Conservation (phyloP, 2,329 filamentous ascomycete genomes). For the Leptographium radiaticola region DNA sequence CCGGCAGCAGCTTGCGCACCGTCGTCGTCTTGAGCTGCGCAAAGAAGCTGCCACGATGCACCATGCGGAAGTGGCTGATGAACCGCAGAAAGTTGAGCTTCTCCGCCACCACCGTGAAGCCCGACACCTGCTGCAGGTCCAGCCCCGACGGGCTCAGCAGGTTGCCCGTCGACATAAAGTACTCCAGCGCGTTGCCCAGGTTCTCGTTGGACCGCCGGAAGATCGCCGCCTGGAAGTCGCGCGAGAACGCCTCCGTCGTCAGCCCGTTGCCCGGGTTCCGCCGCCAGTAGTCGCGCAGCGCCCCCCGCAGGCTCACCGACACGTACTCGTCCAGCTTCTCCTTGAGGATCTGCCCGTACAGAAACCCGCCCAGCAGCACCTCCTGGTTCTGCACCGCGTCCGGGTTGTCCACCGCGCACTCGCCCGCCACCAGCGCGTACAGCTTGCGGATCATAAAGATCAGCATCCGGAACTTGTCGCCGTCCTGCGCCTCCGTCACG, state of each 20-base stretch:
- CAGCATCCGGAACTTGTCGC: constrained; percentile 86
- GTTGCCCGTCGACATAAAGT: constrained; percentile 94
- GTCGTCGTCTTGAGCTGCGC: constrained; percentile 95
- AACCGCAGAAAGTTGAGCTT: constrained; percentile 99
- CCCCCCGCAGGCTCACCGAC: constrained; percentile 33
- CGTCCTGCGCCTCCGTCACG: constrained; percentile 71
- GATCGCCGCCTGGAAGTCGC: constrained; percentile 67
- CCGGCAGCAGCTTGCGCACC: constrained; percentile 85
- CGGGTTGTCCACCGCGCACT: constrained; percentile 88
- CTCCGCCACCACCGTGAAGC: constrained; percentile 92
- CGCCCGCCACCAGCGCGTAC: constrained; percentile 82
- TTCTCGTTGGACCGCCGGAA: constrained; percentile 78
- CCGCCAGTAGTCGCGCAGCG: constrained; percentile 44
- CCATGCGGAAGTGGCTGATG: constrained; percentile 97
- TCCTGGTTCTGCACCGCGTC: constrained; percentile 96
- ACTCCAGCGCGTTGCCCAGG: constrained; percentile 74
- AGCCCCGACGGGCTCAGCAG: constrained; percentile 81
- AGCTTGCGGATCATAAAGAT: constrained; percentile 95
- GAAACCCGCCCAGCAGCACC: constrained; percentile 79
- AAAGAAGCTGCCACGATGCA: constrained; percentile 97
- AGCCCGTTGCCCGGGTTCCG: constrained; percentile 55
- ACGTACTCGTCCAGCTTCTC: constrained; percentile 88
- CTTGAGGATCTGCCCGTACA: constrained; percentile 93
- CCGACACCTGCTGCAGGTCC: constrained; percentile 86
- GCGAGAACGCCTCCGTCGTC: constrained; percentile 60